Conservation (phyloP, 768 basidiomycete species). For the Phylloporus rhodoxanthus region DNA sequence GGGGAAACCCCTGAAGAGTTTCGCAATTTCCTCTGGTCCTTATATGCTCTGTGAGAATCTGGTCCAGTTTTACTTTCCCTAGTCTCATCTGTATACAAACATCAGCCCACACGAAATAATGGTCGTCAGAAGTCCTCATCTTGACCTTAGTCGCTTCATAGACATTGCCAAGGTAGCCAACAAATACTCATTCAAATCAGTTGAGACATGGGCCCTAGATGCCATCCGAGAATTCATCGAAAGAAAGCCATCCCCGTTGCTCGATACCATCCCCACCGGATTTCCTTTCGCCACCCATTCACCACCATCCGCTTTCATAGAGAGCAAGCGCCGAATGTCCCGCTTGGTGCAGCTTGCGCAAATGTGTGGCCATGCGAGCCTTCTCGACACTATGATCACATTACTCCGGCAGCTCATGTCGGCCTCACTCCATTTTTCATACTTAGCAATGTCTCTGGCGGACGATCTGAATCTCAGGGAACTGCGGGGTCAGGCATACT, state of each 20-base stretch:
- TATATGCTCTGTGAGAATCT: constrained; percentile 64
- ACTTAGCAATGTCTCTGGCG: constrained; percentile 66
- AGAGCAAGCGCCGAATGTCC: constrained; percentile 46
- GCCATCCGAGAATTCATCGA: constrained; percentile 66
- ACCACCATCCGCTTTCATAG: constrained; percentile 34
- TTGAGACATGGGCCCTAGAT: constrained; percentile 72
- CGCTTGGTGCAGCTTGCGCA: constrained; percentile 62
- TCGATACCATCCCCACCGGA: constrained; percentile 36
- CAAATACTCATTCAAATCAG: constrained; percentile 70
- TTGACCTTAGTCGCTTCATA: constrained; percentile 50
- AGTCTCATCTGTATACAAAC: constrained; percentile 1
- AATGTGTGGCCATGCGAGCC: constrained; percentile 54
- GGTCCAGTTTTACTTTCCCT: neutral
- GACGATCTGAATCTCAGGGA: constrained; percentile 61
- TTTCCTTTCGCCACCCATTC: constrained; percentile 19
- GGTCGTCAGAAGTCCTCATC: constrained; percentile 39
- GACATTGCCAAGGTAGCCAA: constrained; percentile 62
- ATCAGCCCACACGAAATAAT: constrained; percentile 58
- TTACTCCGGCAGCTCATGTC: constrained; percentile 59
- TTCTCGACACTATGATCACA: constrained; percentile 54
- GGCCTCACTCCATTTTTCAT: constrained; percentile 58
- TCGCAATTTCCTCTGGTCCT: constrained; percentile 64
- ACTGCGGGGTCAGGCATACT: constrained; percentile 60
- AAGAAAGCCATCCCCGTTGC: constrained; percentile 48
- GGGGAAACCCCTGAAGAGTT: constrained; percentile 66